These are phyloP conservation scores for Vitis labrusca DNA, from an alignment of 164 flowering plant species.

Conservation along the genomic window DNA sequence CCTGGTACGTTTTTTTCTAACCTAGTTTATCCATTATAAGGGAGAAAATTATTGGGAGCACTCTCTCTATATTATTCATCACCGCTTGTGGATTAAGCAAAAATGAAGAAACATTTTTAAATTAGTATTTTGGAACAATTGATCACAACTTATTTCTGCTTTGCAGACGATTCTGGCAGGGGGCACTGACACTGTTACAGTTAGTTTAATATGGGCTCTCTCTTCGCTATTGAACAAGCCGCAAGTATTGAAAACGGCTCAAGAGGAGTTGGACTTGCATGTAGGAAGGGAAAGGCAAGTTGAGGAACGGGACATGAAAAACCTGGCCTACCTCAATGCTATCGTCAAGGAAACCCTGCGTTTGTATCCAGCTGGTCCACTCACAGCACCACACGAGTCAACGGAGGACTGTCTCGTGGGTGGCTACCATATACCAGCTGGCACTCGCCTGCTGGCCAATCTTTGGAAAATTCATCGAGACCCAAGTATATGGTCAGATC, in stretches of 20 bases:
- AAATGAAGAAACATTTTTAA: not conserved
- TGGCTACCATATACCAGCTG: slow-evolving; percentile 17
- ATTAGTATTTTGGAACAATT: too few species aligned
- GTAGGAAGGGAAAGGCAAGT: slow-evolving; percentile 35
- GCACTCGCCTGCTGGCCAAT: slow-evolving; percentile 18
- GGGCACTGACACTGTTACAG: slow-evolving; percentile 19
- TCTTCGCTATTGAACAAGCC: slow-evolving; percentile 31
- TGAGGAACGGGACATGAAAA: slow-evolving; percentile 22
- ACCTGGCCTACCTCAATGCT: slow-evolving; percentile 26
- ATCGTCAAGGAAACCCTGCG: slow-evolving; percentile 29
- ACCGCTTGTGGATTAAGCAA: not conserved
- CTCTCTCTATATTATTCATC: not conserved
- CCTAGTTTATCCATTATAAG: not conserved
- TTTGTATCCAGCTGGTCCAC: slow-evolving; percentile 18
- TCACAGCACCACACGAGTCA: slow-evolving; percentile 1
- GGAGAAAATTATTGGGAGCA: too few species aligned
- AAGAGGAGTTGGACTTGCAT: slow-evolving; percentile 28
- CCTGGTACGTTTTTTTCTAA: slow-evolving; percentile 16
- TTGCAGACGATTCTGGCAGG: slow-evolving; percentile 16
- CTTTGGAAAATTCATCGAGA: slow-evolving; percentile 20
- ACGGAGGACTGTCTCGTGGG: slow-evolving; percentile 16
- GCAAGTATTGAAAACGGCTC: slow-evolving; percentile 16
- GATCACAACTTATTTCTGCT: not conserved
- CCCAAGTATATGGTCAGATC: slow-evolving; percentile 24
- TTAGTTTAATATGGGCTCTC: slow-evolving; percentile 25